Base-by-base conservation (phyloP, 2,329 filamentous ascomycete genomes). In the Neospermospora avenae region DNA sequence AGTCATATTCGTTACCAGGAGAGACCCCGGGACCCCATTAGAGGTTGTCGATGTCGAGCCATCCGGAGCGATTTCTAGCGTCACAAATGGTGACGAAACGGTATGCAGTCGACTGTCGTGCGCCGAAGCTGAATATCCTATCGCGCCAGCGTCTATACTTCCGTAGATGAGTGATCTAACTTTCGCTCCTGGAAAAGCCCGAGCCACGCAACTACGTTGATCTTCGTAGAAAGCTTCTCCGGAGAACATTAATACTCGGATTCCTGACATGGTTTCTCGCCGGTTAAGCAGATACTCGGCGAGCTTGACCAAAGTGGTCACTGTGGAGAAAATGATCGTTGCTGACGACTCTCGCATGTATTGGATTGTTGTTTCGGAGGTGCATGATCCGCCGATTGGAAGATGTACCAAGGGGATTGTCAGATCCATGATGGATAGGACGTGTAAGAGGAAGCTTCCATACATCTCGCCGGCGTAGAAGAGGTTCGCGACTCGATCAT, bases 221-320 rank as follows among this genome's bases (percentile, higher is more conserved):
- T 58, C 48, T 18, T 45, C 46, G 37, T 58, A 52, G 35, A 58
- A 53, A 4, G 46, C 25, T 37, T 58, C 56, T 13, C 56, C 56
- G 13, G 35, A 52, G 28, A 53, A 58, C 39, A 58, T 45, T 8
- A 58, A 31, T 14, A 46, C 28, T 6, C 48, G 46, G 1, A 58
- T 28, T 8, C 34, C 22, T 3, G 18, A 6, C 39, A 58, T 44
- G 18, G 20, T 16, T 25, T 58, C 56, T 31, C 46, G 31, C 1
- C 18, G 48, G 16, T 34, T 24, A n/a, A 53, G n/a, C 25, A 58
- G 39, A 22, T 35, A 53, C 18, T 58, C 56, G 13, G 56, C n/a
- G 18, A 58, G 35, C 22, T 53, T 53, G 28, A 58, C 35, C 11
- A 58, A 16, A n/a, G 37, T 58, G 2, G 37, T 53, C 11, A 49